A percentile compares a stretch with the other conserved stretches of the same genome.
phyloP scores from a whole-genome alignment of 352 stramenopile species.

The Globisporangium parvum region DNA sequence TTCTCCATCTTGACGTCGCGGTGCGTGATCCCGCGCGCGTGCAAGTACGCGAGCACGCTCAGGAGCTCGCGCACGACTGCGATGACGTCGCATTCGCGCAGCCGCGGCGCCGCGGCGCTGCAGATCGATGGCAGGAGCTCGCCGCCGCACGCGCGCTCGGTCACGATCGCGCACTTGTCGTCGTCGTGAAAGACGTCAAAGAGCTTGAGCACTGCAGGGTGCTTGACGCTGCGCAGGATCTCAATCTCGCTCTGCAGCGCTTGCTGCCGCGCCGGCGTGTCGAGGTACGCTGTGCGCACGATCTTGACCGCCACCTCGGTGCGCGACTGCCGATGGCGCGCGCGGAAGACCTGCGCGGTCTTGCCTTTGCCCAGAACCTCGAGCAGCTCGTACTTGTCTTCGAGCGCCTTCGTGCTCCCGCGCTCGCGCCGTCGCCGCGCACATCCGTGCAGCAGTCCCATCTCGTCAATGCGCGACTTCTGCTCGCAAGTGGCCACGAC shows the following conservation, averaged over 20 bases:
- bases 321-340: conserved; percentile 26
- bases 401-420: conserved; percentile 17
- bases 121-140: conserved; percentile 59
- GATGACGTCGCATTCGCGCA: conserved; percentile 62
- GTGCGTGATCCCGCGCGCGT: conserved; percentile 70
- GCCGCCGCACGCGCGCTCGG: conserved; percentile 49
- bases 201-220: conserved; percentile 49
- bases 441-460: not conserved
- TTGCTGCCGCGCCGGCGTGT: conserved; percentile 56
- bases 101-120: not conserved
- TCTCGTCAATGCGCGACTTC: not conserved
- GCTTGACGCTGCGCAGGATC: conserved; percentile 51
- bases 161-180: conserved; percentile 64
- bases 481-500: too few relatives aligned
- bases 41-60: conserved; percentile 58
- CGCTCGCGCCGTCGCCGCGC: not conserved
- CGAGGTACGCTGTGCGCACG: conserved; percentile 60
- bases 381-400: conserved; percentile 62
- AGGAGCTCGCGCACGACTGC: conserved; percentile 62
- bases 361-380: conserved; percentile 75
- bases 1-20: conserved; percentile 85
- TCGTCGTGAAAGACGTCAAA: conserved; percentile 66
- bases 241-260: conserved; percentile 56
- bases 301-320: conserved; percentile 67
- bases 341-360: conserved; percentile 64